Evolutionary conservation across 1,284 basidiomycete species (phyloP).

Genomic region (Trichosporon faecale): DNA sequence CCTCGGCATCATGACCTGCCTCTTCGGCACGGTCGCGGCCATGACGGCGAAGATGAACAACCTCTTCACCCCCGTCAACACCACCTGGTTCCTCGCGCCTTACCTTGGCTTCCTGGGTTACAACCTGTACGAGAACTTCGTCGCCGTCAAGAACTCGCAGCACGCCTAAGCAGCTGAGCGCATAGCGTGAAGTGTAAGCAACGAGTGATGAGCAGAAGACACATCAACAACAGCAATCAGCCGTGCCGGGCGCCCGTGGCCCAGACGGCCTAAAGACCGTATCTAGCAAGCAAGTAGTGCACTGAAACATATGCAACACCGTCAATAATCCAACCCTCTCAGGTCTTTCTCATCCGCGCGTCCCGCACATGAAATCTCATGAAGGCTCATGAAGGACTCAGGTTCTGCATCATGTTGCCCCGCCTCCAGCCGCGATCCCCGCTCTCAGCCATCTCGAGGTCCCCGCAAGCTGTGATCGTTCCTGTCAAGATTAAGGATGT

Average conservation of each 20-base stretch:
- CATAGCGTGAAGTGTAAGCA: background rate
- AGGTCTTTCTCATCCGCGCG: too few relatives aligned
- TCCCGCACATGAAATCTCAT: background rate
- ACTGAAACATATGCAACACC: conserved; percentile 1
- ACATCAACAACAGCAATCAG: background rate
- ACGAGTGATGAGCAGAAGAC: background rate
- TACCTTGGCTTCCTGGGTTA: conserved; percentile 58
- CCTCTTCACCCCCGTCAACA: conserved; percentile 55
- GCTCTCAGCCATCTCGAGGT: background rate
- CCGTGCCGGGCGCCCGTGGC: background rate
- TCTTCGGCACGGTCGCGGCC: background rate
- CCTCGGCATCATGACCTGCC: conserved; percentile 46
- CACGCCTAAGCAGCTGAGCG: background rate
- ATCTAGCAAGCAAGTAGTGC: background rate
- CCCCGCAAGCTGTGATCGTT: background rate
- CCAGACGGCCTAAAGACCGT: background rate
- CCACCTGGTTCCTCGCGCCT: conserved; percentile 61
- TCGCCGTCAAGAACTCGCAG: conserved; percentile 49
- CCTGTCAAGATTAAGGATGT: background rate
- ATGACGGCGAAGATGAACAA: conserved; percentile 57
- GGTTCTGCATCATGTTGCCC: background rate
- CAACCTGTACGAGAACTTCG: conserved; percentile 56
- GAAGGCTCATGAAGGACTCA: background rate
- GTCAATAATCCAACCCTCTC: background rate
- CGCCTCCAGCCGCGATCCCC: background rate